Conservation (phyloP, 371 early-diverging fungal species). For the Amoeboaphelidium occidentale region DNA sequence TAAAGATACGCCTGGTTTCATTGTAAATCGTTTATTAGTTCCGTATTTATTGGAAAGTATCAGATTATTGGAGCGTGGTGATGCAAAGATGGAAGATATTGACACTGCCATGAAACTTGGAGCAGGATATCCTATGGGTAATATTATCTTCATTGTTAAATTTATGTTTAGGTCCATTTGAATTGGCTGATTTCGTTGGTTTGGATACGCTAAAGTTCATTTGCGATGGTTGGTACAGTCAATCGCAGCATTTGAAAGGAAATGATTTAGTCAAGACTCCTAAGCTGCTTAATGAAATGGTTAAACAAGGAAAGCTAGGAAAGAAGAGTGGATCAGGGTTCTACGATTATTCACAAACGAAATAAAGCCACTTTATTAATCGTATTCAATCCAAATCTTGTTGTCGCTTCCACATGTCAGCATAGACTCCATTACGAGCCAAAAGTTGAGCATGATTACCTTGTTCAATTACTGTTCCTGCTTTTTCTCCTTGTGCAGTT, state of each 20-base stretch:
- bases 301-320: slow-evolving; percentile 47
- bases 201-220: slow-evolving; percentile 87
- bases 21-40: slow-evolving; percentile 83
- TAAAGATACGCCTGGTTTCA: slow-evolving; percentile 94
- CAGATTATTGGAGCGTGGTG: slow-evolving; percentile 68
- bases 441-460: slow-evolving; percentile 46
- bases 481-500: slow-evolving; percentile 6
- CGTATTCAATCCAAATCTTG: slow-evolving; percentile 1
- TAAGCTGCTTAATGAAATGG: slow-evolving; percentile 40
- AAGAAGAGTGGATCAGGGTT: slow-evolving; percentile 74
- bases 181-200: slow-evolving; percentile 76
- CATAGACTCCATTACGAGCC: slow-evolving; percentile 34
- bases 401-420: slow-evolving; percentile 62
- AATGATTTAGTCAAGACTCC: slow-evolving; percentile 42
- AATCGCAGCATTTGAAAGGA: slow-evolving; percentile 23
- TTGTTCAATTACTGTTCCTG: slow-evolving; percentile 29
- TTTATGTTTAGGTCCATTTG: no score
- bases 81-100: slow-evolving; percentile 61
- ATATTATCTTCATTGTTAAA: no score
- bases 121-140: slow-evolving; percentile 95
- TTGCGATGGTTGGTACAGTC: slow-evolving; percentile 35
- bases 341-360: slow-evolving; percentile 41
- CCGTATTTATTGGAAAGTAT: slow-evolving; percentile 89
- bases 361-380: no score
- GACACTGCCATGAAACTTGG: slow-evolving; percentile 94